Conservation (phyloP, 192 early-diverging fungal species). For the Rhizoclosmatium globosum region DNA sequence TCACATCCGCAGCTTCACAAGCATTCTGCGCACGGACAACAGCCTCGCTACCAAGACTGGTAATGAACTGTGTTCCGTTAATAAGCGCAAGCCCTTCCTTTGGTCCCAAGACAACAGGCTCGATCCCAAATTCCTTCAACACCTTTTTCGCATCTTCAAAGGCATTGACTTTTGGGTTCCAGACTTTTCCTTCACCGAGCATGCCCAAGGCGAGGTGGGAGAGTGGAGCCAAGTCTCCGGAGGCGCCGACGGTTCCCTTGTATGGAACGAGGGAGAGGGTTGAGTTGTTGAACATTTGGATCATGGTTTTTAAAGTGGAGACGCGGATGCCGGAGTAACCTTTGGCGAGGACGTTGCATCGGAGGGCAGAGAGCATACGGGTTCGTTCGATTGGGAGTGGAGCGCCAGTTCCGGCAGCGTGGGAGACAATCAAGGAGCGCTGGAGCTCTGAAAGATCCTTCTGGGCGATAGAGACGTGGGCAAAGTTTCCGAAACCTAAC, state of each 20-base stretch:
- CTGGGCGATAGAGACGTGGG: conserved; percentile 24
- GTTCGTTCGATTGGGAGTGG: conserved; percentile 34
- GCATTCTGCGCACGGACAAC: conserved; percentile 21
- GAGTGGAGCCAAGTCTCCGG: conserved; percentile 36
- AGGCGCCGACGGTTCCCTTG: conserved; percentile 36
- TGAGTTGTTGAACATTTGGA: conserved; percentile 27
- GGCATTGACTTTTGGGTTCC: conserved; percentile 9
- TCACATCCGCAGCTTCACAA: conserved; percentile 24
- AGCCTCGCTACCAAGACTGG: conserved; percentile 23
- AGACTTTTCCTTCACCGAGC: conserved; percentile 36
- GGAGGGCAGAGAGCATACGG: conserved; percentile 32
- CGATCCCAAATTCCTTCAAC: conserved; percentile 15
- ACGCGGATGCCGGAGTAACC: conserved; percentile 31
- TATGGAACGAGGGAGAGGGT: conserved; percentile 18
- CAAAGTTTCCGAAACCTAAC: conserved; percentile 40
- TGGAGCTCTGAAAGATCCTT: conserved; percentile 31
- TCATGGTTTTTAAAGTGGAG: conserved; percentile 30
- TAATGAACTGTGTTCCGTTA: conserved; percentile 43
- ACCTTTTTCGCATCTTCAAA: conserved; percentile 25
- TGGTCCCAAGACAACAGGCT: conserved; percentile 24
- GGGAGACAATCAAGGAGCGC: conserved; percentile 27
- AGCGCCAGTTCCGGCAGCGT: conserved; percentile 35
- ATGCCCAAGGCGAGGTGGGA: conserved; percentile 35
- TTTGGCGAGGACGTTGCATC: conserved; percentile 33
- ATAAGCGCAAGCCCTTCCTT: conserved; percentile 40